phyloP scores from a whole-genome alignment of 352 stramenopile genomes.

The Phytopythium delawarense region DNA sequence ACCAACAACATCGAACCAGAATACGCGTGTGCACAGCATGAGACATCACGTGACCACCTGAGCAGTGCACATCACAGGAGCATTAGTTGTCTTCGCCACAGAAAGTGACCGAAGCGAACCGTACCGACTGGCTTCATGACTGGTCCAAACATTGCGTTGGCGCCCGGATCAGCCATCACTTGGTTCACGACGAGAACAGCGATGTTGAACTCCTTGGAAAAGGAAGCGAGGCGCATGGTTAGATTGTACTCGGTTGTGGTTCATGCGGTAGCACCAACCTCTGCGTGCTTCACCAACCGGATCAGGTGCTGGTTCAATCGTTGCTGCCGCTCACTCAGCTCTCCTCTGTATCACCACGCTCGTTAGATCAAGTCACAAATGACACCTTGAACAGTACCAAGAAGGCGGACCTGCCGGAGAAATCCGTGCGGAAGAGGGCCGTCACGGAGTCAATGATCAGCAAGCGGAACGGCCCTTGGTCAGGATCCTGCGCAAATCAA shows the following conservation, averaged over 20 bases:
- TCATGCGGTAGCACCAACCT: constrained; percentile 22
- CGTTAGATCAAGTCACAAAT: not conserved
- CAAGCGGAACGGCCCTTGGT: constrained; percentile 70
- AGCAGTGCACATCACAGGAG: not conserved
- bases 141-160: constrained; percentile 77
- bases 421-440: constrained; percentile 88
- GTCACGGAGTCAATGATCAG: constrained; percentile 92
- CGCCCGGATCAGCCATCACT: constrained; percentile 87
- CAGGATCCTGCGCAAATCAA: constrained; percentile 34
- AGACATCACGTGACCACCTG: constrained; percentile 91
- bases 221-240: not conserved
- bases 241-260: not conserved
- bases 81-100: not conserved
- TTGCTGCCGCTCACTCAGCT: constrained; percentile 81
- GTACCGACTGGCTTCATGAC: constrained; percentile 83
- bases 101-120: constrained; percentile 7
- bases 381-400: not conserved
- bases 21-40: constrained; percentile 97
- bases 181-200: constrained; percentile 91
- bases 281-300: constrained; percentile 73
- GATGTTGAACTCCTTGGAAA: constrained; percentile 90
- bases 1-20: constrained; percentile 32
- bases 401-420: constrained; percentile 53
- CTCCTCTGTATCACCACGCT: constrained; percentile 23
- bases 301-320: constrained; percentile 88